Evolutionary conservation across 2,329 filamentous ascomycete genomes (phyloP).

Genomic region (Mycosphaerella sp.): DNA sequence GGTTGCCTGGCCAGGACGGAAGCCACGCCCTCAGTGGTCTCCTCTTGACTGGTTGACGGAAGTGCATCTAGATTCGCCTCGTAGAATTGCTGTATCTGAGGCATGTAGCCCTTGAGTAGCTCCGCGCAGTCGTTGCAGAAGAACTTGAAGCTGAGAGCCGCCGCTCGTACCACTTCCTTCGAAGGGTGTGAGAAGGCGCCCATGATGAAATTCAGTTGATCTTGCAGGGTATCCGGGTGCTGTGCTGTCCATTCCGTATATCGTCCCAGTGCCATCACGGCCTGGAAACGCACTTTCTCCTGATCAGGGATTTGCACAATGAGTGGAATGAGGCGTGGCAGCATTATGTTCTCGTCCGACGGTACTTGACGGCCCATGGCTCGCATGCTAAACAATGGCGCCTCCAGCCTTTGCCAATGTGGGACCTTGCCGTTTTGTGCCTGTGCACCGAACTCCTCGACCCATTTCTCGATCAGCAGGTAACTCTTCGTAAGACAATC

Average conservation of each 20-base stretch:
- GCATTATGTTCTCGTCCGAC: constrained; percentile 74
- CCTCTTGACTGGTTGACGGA: constrained; percentile 81
- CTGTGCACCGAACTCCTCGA: constrained; percentile 69
- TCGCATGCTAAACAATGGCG: constrained; percentile 88
- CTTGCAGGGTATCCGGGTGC: constrained; percentile 84
- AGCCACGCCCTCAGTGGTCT: constrained; percentile 92
- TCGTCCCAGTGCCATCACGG: constrained; percentile 92
- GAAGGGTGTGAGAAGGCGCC: constrained; percentile 84
- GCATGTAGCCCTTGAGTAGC: constrained; percentile 73
- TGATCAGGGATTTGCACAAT: constrained; percentile 92
- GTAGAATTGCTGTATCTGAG: constrained; percentile 87
- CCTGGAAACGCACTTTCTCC: constrained; percentile 96
- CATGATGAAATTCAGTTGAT: constrained; percentile 93
- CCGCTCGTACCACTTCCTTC: constrained; percentile 83
- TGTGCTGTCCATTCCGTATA: constrained; percentile 98
- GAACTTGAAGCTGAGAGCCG: constrained; percentile 91
- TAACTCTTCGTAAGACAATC: constrained; percentile 89
- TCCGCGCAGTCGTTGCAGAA: constrained; percentile 93
- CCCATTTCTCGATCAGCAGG: constrained; percentile 79
- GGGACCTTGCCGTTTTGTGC: constrained; percentile 70
- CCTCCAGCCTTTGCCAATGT: constrained; percentile 94
- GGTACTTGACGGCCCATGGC: constrained; percentile 97
- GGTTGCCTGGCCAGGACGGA: constrained; percentile 85
- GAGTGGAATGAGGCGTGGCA: constrained; percentile 86
- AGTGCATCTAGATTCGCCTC: constrained; percentile 81